A percentile compares a stretch with the other conserved stretches of the same genome.
Conservation (phyloP, 2,329 filamentous ascomycete species). For the Ceratocystis eucalypticola region DNA sequence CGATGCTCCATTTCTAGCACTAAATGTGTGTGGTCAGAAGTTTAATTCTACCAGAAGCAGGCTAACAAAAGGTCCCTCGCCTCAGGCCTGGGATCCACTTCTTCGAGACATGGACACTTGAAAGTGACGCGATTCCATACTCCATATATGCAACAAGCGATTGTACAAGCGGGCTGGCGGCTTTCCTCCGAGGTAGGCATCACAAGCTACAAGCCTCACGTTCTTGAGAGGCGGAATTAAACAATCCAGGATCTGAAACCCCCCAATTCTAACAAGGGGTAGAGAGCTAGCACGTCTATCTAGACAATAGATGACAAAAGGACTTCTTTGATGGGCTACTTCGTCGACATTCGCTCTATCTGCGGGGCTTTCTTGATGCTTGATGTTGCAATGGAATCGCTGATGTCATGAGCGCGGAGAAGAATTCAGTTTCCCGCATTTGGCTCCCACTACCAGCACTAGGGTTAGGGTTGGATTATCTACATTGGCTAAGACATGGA, state of each 20-base stretch:
- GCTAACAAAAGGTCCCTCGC: conserved; percentile 6
- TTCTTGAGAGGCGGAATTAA: not conserved
- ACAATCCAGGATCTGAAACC: not conserved
- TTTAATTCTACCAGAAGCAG: not conserved
- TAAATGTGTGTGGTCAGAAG: conserved; percentile 5
- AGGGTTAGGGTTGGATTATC: not conserved
- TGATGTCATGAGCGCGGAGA: not conserved
- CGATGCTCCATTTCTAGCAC: not conserved
- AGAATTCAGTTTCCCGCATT: too few relatives aligned
- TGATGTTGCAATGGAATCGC: not conserved
- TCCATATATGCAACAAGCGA: not conserved
- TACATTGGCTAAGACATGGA: too few relatives aligned
- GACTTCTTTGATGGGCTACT: not conserved
- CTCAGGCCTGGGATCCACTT: not conserved
- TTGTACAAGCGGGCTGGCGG: not conserved
- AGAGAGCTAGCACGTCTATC: too few relatives aligned
- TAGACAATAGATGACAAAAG: not conserved
- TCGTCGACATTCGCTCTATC: not conserved
- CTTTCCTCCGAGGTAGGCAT: too few relatives aligned
- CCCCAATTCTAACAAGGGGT: too few relatives aligned
- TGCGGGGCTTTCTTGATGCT: not conserved
- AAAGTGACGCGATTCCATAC: not conserved
- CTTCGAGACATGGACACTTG: not conserved
- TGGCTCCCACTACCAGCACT: not conserved
- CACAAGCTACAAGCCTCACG: not conserved